Base-by-base conservation (phyloP, 2,329 filamentous ascomycete species). In the Botrytis deweyae region DNA sequence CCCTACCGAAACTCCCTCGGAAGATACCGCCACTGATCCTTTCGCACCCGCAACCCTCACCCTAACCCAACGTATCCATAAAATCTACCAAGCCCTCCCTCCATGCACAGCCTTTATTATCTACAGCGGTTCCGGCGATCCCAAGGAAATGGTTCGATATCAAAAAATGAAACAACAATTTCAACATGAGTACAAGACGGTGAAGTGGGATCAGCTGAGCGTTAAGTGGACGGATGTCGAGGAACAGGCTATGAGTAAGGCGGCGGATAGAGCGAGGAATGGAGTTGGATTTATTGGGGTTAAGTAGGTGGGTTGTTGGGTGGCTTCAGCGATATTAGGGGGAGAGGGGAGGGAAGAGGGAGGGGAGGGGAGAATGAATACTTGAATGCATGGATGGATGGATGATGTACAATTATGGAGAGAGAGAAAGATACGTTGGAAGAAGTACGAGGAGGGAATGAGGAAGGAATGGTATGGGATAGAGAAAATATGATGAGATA, bases 151-250 rank as follows among this genome's bases (percentile, higher is more conserved):
- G 89, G 87, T 86, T 74, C 84, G 85, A 59, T 83, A 92, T 77
- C 88, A 91, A 83, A 85, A 85, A 36, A 83, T 90, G 84, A 88
- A 91, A 69, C 80, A 85, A 10, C 86, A 88, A 81, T 91, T 88
- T 84, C 88, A 87, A 80, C 86, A 85, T 77, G 90, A 92, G 81
- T 92, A 90, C 80, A 89, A 90, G 81, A 87, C 88, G 20, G 87
- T 84, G 76, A 90, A 90, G 77, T 92, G 90, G 90, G 89, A 92
- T 80, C 82, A 91, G 76, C 83, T 92, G 52, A 88, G 85, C 77
- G 88, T 92, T 73, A 86, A 88, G 81, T 92, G 90, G 90, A 92
- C 90, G 16, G 90, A 92, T 78, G 83, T 81, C 0, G 90, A 92
- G 81, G 88, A 91, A 64, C 89, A 92, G 83, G 87, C 86, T 55